phyloP scores from a whole-genome alignment of 2,329 filamentous ascomycete species.

The Colletotrichum spinosum region DNA sequence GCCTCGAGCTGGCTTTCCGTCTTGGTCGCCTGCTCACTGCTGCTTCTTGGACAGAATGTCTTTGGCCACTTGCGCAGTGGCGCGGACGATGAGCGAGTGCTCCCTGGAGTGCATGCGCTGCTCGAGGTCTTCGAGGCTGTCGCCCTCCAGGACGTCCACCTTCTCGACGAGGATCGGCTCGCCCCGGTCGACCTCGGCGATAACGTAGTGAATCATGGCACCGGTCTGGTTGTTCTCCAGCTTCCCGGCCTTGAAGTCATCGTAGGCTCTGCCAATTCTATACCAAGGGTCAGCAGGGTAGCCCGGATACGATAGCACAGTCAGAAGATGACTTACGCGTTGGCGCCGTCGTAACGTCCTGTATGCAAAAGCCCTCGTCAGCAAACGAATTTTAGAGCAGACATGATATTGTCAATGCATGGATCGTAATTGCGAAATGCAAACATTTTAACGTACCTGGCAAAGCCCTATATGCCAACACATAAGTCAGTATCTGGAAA shows the following conservation, averaged over 20 bases:
- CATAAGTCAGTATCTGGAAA: too few relatives aligned
- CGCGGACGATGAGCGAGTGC: constrained; percentile 83
- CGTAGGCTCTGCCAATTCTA: constrained; percentile 78
- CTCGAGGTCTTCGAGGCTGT: constrained; percentile 67
- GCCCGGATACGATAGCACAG: neutral
- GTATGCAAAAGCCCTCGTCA: constrained; percentile 40
- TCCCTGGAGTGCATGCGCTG: constrained; percentile 80
- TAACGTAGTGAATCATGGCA: constrained; percentile 91
- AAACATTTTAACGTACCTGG: constrained; percentile 60
- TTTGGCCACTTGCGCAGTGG: constrained; percentile 63
- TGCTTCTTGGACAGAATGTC: constrained; percentile 47
- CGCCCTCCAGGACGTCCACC: constrained; percentile 73
- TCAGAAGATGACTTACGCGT: constrained; percentile 57
- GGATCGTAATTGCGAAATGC: neutral
- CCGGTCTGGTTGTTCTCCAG: constrained; percentile 79
- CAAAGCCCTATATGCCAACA: constrained; percentile 55
- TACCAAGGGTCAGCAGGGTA: neutral
- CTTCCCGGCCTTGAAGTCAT: constrained; percentile 73
- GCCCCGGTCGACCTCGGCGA: constrained; percentile 83
- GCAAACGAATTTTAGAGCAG: neutral
- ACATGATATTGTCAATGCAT: too few relatives aligned
- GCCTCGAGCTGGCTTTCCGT: neutral
- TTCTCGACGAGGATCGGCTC: constrained; percentile 64
- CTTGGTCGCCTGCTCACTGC: neutral
- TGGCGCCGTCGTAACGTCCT: constrained; percentile 80